These are phyloP conservation scores for Salix arbutifolia DNA, from an alignment of 345 rosid species.

Conservation along the genomic window DNA sequence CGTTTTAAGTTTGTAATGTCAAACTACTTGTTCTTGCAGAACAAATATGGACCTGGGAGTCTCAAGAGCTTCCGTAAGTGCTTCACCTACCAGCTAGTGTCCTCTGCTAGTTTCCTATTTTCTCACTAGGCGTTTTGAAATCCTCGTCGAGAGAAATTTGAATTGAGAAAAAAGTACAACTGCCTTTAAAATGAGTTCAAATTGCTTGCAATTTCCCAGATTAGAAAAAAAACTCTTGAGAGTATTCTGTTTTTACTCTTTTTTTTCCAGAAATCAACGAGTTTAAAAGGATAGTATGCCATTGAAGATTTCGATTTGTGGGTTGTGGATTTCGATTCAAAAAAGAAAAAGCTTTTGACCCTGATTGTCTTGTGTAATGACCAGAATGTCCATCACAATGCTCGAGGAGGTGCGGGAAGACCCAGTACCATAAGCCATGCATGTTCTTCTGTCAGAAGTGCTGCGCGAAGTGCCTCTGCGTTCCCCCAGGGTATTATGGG, in stretches of 20 bases:
- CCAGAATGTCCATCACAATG: slow-evolving; percentile 61
- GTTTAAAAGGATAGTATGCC: too few species aligned
- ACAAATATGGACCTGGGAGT: slow-evolving; percentile 42
- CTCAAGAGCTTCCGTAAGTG: slow-evolving; percentile 46
- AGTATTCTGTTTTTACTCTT: too few species aligned
- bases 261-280: too few species aligned
- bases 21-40: slow-evolving; percentile 18
- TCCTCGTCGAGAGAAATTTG: too few species aligned
- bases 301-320: neutral
- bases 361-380: slow-evolving; percentile 9
- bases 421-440: slow-evolving; percentile 34
- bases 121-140: neutral
- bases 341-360: too few species aligned
- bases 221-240: too few species aligned
- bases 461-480: slow-evolving; percentile 28
- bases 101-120: neutral
- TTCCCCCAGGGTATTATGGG: slow-evolving; percentile 17
- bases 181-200: too few species aligned
- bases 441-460: slow-evolving; percentile 34
- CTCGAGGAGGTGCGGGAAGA: slow-evolving; percentile 27
- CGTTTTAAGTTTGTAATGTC: neutral
- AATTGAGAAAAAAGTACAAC: too few species aligned
- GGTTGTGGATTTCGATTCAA: too few species aligned
- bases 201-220: too few species aligned
- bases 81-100: neutral